A percentile compares a stretch with the other conserved stretches of the same genome.
These are phyloP conservation scores for Coccomyxa sp. DNA, from an alignment of 139 green algal species.

Conservation along the genomic window DNA sequence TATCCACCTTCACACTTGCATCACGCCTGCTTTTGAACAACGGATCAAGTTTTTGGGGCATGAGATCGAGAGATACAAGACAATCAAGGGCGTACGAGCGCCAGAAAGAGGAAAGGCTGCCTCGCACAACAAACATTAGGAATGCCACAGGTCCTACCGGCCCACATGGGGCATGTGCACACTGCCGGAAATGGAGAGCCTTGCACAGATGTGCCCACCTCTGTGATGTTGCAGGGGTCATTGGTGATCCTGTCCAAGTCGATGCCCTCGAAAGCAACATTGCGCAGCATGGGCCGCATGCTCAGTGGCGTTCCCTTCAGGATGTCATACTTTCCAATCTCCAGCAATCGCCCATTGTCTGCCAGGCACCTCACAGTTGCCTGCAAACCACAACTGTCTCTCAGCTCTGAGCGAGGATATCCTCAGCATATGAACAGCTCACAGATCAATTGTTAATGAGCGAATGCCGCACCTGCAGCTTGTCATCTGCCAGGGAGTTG, in stretches of 20 bases:
- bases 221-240: constrained; percentile 1
- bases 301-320: neutral
- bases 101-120: neutral
- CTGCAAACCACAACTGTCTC: neutral
- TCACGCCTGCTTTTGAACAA: no score
- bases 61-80: no score
- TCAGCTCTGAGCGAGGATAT: neutral
- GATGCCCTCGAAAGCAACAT: constrained; percentile 5
- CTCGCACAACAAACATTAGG: no score
- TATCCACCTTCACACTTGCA: no score
- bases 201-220: neutral
- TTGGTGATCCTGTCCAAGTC: constrained; percentile 2
- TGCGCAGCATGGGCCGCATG: constrained; percentile 1
- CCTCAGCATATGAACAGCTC: neutral
- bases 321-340: constrained; percentile 7
- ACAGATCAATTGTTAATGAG: neutral
- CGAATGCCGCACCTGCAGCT: constrained; percentile 1
- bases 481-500: constrained; percentile 10
- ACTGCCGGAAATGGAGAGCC: no score
- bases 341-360: neutral
- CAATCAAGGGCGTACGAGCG: no score
- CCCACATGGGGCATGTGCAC: no score
- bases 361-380: constrained; percentile 8
- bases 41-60: no score
- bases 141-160: no score